These are phyloP conservation scores for Antitrichia curtipendula DNA, from an alignment of 225 moss, liverwort and hornwort species.

Conservation along the genomic window DNA sequence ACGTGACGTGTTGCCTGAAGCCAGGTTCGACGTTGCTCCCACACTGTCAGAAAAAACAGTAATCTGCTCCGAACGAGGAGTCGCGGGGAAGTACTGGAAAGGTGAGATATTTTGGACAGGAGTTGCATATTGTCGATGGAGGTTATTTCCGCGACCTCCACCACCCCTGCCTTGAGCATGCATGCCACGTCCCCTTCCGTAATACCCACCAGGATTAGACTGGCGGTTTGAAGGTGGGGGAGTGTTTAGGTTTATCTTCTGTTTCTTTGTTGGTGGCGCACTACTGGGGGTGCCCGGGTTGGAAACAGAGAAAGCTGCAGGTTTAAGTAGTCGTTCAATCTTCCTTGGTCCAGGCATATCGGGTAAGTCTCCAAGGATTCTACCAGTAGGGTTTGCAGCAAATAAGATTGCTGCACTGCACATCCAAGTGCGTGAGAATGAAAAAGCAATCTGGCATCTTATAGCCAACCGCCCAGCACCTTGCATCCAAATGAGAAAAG, in stretches of 20 bases:
- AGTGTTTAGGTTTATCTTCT: no score
- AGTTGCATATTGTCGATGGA: fast-evolving
- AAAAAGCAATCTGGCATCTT: not conserved
- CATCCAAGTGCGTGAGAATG: fast-evolving
- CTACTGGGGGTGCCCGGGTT: fast-evolving
- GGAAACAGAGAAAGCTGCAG: fast-evolving
- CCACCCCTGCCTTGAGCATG: not conserved
- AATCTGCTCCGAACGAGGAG: fast-evolving
- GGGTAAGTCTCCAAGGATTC: fast-evolving
- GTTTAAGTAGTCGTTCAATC: no score
- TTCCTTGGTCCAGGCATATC: no score
- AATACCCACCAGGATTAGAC: fast-evolving
- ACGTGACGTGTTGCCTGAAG: no score
- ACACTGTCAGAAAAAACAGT: no score
- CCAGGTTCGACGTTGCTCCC: no score
- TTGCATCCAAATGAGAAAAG: not conserved
- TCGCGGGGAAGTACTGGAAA: not conserved
- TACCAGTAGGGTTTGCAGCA: fast-evolving
- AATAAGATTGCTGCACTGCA: not conserved
- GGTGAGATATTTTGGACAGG: not conserved
- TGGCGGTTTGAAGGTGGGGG: not conserved
- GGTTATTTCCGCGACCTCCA: fast-evolving
- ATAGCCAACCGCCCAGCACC: not conserved
- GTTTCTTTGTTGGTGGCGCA: no score
- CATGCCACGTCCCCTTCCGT: not conserved